Percentiles rank a stretch among this genome's conserved stretches.
Conservation (phyloP, 805 yeast species). For the Lachancea quebecensis region DNA sequence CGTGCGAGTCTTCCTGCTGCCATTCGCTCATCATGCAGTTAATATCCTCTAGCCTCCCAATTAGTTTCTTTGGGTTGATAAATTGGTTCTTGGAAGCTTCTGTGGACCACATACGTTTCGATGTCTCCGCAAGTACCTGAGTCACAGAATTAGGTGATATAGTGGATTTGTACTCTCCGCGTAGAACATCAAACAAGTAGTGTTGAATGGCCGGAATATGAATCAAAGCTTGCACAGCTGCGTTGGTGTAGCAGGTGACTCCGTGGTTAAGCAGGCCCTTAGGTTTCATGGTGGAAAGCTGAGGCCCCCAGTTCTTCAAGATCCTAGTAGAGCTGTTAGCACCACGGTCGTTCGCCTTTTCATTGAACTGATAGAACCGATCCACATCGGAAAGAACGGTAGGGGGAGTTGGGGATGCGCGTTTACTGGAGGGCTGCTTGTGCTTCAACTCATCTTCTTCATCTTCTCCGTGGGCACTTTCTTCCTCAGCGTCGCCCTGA, state of each 20-base stretch:
- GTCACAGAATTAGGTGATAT: constrained; percentile 56
- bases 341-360: constrained; percentile 53
- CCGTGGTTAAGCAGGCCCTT: constrained; percentile 81
- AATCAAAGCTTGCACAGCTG: constrained; percentile 84
- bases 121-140: constrained; percentile 58
- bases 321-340: constrained; percentile 53
- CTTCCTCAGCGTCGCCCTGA: constrained; percentile 1
- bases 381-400: constrained; percentile 42
- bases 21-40: constrained; percentile 95
- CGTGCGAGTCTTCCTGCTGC: constrained; percentile 98
- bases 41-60: constrained; percentile 67
- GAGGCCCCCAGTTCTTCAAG: constrained; percentile 63
- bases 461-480: constrained; percentile 28
- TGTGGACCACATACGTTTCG: constrained; percentile 61
- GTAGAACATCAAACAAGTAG: constrained; percentile 61
- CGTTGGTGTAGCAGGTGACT: constrained; percentile 94
- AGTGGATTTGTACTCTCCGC: constrained; percentile 42
- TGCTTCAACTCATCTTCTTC: constrained; percentile 30
- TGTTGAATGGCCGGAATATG: constrained; percentile 90
- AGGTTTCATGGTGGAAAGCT: constrained; percentile 40
- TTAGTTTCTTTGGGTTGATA: constrained; percentile 70
- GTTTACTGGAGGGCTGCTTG: constrained; percentile 15
- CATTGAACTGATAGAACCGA: constrained; percentile 54
- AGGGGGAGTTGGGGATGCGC: constrained; percentile 11
- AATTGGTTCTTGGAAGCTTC: constrained; percentile 40